Evolutionary conservation across 2,329 filamentous ascomycete species (phyloP), one percentile per base, ranked within the genome.

Genomic region (Phyllosticta citribraziliensis): DNA sequence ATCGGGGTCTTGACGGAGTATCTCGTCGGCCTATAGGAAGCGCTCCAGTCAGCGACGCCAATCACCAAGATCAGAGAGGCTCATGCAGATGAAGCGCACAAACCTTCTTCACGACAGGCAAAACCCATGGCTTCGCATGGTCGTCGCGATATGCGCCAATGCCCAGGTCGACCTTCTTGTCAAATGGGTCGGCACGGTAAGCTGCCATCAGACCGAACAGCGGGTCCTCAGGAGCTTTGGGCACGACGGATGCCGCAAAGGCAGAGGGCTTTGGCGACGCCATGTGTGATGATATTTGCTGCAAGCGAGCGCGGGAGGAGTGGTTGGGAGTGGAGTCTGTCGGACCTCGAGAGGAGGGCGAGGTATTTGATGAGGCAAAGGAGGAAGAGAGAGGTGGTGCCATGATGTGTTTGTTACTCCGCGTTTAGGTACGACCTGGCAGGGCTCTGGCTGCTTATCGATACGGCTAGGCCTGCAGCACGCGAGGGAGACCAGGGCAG

Each of bases 71-170:
- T 56, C 24, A 33, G 40, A 56, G 33, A 40, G 27, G 56, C 11
- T n/a, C 17, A 47, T 47, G 40, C n/a, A 47, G 20, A 52, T 22
- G 33, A 10, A 47, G 52, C 22, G 17, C 14, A 61, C 79, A 72
- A 79, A 96, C 93, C 89, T 96, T 95, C 79, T 91, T 95, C 64
- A 97, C 93, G 2, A 97, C 93, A 20, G 94, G 93, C 65, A 99
- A 78, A 64, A 99, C 86, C 94, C 94, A 99, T 2, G 94, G 94
- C 80, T 97, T 97, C 64, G 91, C 93, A 72, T 92, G 88, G 78
- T 97, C 82, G 72, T 96, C 94, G 73, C 94, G 84, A 78, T 99
- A 99, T 63, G 94, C 94, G 68, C 94, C 94, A 78, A 97, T 84
- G 73, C 94, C 92, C 76, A 99, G 78, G 77, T 99, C 94, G 66